Evolutionary conservation across 164 flowering plant genomes (phyloP).

Genomic region (Vitis rupestris): DNA sequence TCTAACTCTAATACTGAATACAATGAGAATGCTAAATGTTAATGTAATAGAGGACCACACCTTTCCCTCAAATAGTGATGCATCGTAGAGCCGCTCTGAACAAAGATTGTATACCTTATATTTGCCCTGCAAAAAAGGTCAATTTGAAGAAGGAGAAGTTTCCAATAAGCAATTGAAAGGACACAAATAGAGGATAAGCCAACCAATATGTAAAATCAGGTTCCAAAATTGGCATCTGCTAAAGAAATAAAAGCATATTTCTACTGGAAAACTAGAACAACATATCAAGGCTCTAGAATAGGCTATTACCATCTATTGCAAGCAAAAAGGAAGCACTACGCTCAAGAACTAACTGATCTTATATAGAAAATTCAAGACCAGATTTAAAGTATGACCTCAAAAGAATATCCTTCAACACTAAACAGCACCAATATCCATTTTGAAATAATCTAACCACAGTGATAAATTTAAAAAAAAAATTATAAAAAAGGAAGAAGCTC

Average conservation of each 20-base stretch:
- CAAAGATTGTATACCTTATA: constrained; percentile 99
- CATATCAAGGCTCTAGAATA: neutral
- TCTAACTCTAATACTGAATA: neutral
- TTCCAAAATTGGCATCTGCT: neutral
- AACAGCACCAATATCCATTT: too few relatives aligned
- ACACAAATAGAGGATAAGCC: neutral
- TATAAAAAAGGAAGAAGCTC: too few relatives aligned
- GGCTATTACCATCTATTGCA: neutral
- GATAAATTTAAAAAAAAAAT: too few relatives aligned
- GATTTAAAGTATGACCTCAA: neutral
- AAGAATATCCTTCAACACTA: too few relatives aligned
- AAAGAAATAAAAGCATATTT: neutral
- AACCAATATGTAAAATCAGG: neutral
- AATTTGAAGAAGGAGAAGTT: neutral
- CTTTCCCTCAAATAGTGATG: constrained; percentile 92
- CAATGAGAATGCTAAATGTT: neutral
- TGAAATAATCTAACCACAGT: too few relatives aligned
- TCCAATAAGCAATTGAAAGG: neutral
- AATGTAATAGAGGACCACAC: constrained; percentile 29
- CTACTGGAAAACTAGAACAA: neutral
- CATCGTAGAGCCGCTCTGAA: constrained; percentile 95
- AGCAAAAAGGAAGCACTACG: neutral
- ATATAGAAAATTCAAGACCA: neutral
- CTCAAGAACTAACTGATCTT: neutral
- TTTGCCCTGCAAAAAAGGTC: constrained; percentile 57